Base-by-base conservation (phyloP, 1,284 basidiomycete species). In the Stygiomarasmius scandens region DNA sequence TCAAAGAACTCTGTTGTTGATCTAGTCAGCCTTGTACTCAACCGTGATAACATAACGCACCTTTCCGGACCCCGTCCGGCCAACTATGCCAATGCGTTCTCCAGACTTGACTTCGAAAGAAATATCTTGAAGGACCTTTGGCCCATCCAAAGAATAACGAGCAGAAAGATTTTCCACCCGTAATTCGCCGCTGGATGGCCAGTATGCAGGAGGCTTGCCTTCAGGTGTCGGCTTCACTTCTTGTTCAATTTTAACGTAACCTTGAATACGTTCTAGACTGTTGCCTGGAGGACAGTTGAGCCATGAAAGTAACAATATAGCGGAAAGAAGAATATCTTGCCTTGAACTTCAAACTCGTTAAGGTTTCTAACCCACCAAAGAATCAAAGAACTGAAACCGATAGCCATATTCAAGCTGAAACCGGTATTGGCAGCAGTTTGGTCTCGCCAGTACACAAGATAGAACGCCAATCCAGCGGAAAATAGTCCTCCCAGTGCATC, bases 51-150 rank as follows among this genome's bases (percentile, higher is more conserved):
- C n/a, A n/a, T n/a, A n/a, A n/a, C n/a, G n/a, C 43, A 81, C 82
- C 75, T 92, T 92, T 49, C 89, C 90, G 63, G 84, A 87, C 10
- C 90, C 90, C 1, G 90, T 92, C 32, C 90, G 77, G 11, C 90
- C 90, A 20, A 88, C 85, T 84, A 88, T 81, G 45, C 87, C 87
- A 45, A 89, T 74, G 41, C 85, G 78, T 63, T 87, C 81, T 34
- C 87, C 87, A 32, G 82, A 77, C 53, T 77, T 79, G 60, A 89
- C 77, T 49, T 75, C 69, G 66, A 89, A 82, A 6, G 79, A 77
- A 20, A 89, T 64, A 49, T 81, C 71, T 54, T 86, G 78, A 20
- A 89, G 74, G 0, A 89, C 83, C 62, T 65, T 77, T 61, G 69
- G 84, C 12, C 79, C 78, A 56, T 74, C 81, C 25, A 52, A 57